Evolutionary conservation across 2,329 filamentous ascomycete genomes (phyloP).

Genomic region (Pseudogymnoascus pannorum): DNA sequence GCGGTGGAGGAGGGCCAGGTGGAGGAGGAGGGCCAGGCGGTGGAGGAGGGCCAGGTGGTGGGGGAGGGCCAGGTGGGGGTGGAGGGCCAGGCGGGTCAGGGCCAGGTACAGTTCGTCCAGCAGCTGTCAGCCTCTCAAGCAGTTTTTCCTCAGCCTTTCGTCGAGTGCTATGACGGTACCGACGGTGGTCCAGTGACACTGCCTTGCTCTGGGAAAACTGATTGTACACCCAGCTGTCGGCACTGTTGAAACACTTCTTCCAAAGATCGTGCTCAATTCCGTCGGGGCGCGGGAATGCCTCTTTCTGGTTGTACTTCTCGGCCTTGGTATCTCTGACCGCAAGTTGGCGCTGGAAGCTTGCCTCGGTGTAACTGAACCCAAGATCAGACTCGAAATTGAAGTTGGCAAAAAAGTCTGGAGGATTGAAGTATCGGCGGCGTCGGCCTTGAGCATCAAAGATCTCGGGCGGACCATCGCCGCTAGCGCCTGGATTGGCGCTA

Average conservation of each 20-base stretch:
- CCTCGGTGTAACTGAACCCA: not conserved
- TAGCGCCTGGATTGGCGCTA: not conserved
- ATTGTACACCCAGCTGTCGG: conserved; percentile 28
- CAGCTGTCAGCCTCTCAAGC: conserved; percentile 18
- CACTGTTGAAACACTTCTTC: conserved; percentile 28
- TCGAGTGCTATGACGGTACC: conserved; percentile 21
- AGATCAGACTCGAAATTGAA: not conserved
- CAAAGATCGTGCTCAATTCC: conserved; percentile 25
- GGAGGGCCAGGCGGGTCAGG: not conserved
- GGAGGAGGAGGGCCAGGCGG: not conserved
- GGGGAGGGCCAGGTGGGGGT: conserved; percentile 1
- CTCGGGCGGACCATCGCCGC: not conserved
- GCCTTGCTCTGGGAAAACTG: conserved; percentile 23
- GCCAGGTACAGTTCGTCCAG: conserved; percentile 4
- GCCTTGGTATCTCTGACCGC: conserved; percentile 18
- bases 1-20: not conserved
- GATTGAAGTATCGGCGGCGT: not conserved
- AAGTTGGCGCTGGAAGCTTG: not conserved
- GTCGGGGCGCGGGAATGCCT: conserved; percentile 25
- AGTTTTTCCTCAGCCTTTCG: conserved; percentile 22
- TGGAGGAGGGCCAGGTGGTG: not conserved
- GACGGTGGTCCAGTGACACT: conserved; percentile 21
- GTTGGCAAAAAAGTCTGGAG: not conserved
- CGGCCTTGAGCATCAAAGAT: too few relatives aligned
- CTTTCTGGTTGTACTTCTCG: conserved; percentile 28